Conservation (phyloP, 2,329 filamentous ascomycete genomes). For the Alternaria brassicae region DNA sequence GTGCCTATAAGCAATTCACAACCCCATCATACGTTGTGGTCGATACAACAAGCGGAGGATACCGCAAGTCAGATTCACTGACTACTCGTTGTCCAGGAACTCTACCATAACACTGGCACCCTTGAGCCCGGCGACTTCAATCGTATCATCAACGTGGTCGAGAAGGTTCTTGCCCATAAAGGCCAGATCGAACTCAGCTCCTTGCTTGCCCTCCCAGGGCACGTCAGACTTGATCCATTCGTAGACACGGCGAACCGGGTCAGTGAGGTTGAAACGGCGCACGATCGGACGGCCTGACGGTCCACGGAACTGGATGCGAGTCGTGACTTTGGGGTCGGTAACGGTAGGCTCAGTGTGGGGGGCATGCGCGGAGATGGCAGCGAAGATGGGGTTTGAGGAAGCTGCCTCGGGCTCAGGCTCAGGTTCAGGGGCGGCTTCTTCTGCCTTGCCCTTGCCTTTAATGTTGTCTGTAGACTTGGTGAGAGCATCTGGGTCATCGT, state of each 20-base stretch:
- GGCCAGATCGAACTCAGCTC: slow-evolving; percentile 84
- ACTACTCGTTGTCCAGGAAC: slow-evolving; percentile 58
- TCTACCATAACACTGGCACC: slow-evolving; percentile 97
- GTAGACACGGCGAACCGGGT: slow-evolving; percentile 83
- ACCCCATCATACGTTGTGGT: neutral
- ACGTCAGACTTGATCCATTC: slow-evolving; percentile 91
- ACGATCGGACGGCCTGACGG: slow-evolving; percentile 80
- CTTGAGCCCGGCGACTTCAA: slow-evolving; percentile 84
- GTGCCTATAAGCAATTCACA: neutral
- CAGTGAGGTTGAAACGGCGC: slow-evolving; percentile 78
- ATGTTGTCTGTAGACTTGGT: slow-evolving; percentile 71
- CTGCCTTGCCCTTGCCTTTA: slow-evolving; percentile 56
- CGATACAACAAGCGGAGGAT: neutral
- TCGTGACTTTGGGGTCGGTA: slow-evolving; percentile 73
- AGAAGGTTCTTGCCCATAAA: slow-evolving; percentile 87
- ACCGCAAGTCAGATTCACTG: neutral
- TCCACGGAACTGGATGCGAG: slow-evolving; percentile 85
- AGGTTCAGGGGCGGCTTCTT: slow-evolving; percentile 23
- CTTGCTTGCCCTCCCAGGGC: slow-evolving; percentile 81
- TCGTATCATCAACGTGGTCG: slow-evolving; percentile 72
- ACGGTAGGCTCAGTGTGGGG: slow-evolving; percentile 78
- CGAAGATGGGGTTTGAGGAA: slow-evolving; percentile 62
- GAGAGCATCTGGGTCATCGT: slow-evolving; percentile 84
- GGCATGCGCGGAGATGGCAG: slow-evolving; percentile 72
- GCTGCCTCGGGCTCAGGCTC: slow-evolving; percentile 22